These are phyloP conservation scores for Tetragonia tetragonoides DNA, from an alignment of 148 eudicot species.

Conservation along the genomic window DNA sequence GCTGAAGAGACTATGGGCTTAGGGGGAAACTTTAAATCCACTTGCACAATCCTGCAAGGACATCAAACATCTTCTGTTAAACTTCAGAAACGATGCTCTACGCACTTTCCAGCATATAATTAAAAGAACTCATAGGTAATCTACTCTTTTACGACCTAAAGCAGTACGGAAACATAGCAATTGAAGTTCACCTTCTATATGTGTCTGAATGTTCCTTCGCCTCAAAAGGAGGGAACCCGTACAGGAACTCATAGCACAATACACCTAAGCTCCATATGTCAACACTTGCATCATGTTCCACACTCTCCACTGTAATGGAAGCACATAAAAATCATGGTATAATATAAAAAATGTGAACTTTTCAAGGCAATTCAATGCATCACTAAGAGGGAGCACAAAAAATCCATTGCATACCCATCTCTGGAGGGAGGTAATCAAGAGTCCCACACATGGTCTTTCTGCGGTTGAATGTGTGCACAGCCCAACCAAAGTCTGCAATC, in stretches of 20 bases:
- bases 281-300: constrained; percentile 90
- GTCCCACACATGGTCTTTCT: constrained; percentile 98
- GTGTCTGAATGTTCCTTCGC: constrained; percentile 97
- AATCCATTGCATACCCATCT: constrained; percentile 70
- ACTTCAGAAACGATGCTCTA: background rate
- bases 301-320: constrained; percentile 66
- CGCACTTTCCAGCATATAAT: background rate
- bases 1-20: constrained; percentile 75
- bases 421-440: constrained; percentile 95
- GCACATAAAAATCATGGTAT: background rate
- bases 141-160: background rate
- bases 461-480: constrained; percentile 93
- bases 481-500: constrained; percentile 99
- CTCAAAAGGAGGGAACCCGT: constrained; percentile 93
- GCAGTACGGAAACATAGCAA: background rate
- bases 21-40: constrained; percentile 74
- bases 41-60: constrained; percentile 69
- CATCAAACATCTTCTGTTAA: background rate
- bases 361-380: background rate
- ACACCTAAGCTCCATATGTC: constrained; percentile 97
- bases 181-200: constrained; percentile 61
- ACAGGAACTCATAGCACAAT: constrained; percentile 84
- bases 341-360: background rate
- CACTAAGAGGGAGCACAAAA: no score
- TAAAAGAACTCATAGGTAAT: background rate